A percentile compares a stretch with the other conserved stretches of the same genome.
These are phyloP conservation scores for Lepidium sativum DNA, from an alignment of 345 rosid genomes.

Conservation along the genomic window DNA sequence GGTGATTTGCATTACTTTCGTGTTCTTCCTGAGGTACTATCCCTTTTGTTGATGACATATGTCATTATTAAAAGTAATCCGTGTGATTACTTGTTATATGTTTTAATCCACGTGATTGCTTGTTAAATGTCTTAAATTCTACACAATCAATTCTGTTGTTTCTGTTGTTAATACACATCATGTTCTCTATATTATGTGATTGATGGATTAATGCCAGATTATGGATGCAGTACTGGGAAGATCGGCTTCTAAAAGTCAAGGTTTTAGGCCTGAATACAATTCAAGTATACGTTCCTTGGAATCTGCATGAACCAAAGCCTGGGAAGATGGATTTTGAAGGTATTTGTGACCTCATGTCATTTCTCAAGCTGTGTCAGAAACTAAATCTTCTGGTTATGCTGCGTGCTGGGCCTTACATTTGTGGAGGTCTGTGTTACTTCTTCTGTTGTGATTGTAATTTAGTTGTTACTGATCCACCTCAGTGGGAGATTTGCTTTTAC, in stretches of 20 bases:
- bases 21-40: constrained; percentile 64
- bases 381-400: constrained; percentile 82
- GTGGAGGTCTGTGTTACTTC: constrained; percentile 52
- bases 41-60: neutral
- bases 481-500: neutral
- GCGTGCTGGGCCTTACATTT: constrained; percentile 90
- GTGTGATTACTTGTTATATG: neutral
- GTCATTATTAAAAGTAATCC: neutral
- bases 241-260: constrained; percentile 76
- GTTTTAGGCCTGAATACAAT: constrained; percentile 82
- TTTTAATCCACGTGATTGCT: neutral
- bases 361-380: constrained; percentile 71
- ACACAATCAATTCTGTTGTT: neutral
- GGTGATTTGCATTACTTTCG: constrained; percentile 96
- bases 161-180: neutral
- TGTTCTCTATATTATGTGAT: neutral
- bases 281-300: constrained; percentile 93
- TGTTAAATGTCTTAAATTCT: neutral
- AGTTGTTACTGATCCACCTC: neutral
- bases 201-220: neutral
- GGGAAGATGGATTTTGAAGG: constrained; percentile 65
- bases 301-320: constrained; percentile 87
- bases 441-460: neutral
- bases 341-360: constrained; percentile 62
- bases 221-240: constrained; percentile 76